Base-by-base conservation (phyloP, 768 basidiomycete species). In the Chlorophyllum brunneum region DNA sequence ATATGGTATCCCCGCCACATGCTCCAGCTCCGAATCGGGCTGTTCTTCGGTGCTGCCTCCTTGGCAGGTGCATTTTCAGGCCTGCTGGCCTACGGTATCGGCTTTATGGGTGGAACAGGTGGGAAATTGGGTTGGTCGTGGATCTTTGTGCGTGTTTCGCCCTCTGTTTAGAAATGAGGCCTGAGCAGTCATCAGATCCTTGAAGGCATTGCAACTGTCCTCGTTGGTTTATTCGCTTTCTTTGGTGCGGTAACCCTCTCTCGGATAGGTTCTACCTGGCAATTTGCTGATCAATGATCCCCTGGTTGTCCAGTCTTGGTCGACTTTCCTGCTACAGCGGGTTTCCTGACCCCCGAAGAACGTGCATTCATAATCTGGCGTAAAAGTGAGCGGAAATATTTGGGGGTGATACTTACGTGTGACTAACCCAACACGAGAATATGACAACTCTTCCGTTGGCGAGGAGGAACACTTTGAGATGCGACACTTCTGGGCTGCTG, bases 1-100 rank as follows among this genome's bases (percentile, higher is more conserved):
- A 65, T 84, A 18, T 87, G 85, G 84, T 88, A 88, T 56, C 82
- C 83, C 5, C 74, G 82, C 7, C 73, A 83, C 56, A 72, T 75
- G 64, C 67, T 82, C 23, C 83, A 84, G 57, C 72, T 75, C 54
- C 78, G 85, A 6, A 71, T 85, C 33, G 82, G 77, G 2, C 60
- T 84, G 6, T 86, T 88, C 71, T 83, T 82, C 58, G 80, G 81
- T 9, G 80, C 83, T 13, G 83, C 84, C 6, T 79, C 82, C 4
- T 60, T 83, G 33, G 81, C 81, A 2, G 83, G 83, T 5, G 82
- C 82, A 3, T 83, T 85, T 60, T 79, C 81, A 1, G 82, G 82
- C 0, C 62, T 83, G 5, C 57, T 85, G 13, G 83, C 82, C 0
- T 83, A 70, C 61, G 81, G 62, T 0, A 79, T 84, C 24, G 69